Evolutionary conservation across 192 early-diverging fungal genomes (phyloP), one percentile per base, ranked within the genome.

Genomic region (Rhizoclosmatium sp.): DNA sequence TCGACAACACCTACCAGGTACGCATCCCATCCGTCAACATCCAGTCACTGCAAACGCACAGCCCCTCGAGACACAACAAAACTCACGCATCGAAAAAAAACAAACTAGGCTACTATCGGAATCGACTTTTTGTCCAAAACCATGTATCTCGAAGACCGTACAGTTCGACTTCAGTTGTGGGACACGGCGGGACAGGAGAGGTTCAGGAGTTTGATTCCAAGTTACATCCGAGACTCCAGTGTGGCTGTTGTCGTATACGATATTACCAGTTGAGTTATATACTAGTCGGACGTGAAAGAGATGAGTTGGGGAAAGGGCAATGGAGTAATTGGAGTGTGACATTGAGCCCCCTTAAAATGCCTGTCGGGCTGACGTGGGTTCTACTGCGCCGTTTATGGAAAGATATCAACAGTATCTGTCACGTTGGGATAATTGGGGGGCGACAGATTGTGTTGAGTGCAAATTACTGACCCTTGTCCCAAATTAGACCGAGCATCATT

Each of bases 91-190:
- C 54, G 16, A 69, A 69, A 42, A 42, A 42, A 40, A 10, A 69
- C 67, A 16, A n/a, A 19, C 47, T 78, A 95, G 94, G 94, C 98
- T 19, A 99, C 98, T 31, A 99, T 99, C 75, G 98, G 98, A 73
- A 99, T 99, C 76, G 98, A 99, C 81, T 99, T 99, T 85, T 82
- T 99, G 73, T 96, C 95, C 56, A 99, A 99, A 86, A 99, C 97
- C 3, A 98, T 99, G 96, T 99, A 99, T 81, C 87, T 99, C 59
- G 97, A 98, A 78, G 97, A 99, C 85, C 90, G 95, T 66, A 99
- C 98, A 9, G 94, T 99, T n/a, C 90, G 97, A 58, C 89, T 99
- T 48, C 97, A 99, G 85, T 89, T 99, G 72, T 99, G 98, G 98
- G 98, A 99, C 82, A 99, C 97, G 21, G 97, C 97, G 49, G 97